Evolutionary conservation across 768 basidiomycete species (phyloP).

Genomic region (Glaciozyma martinii): DNA sequence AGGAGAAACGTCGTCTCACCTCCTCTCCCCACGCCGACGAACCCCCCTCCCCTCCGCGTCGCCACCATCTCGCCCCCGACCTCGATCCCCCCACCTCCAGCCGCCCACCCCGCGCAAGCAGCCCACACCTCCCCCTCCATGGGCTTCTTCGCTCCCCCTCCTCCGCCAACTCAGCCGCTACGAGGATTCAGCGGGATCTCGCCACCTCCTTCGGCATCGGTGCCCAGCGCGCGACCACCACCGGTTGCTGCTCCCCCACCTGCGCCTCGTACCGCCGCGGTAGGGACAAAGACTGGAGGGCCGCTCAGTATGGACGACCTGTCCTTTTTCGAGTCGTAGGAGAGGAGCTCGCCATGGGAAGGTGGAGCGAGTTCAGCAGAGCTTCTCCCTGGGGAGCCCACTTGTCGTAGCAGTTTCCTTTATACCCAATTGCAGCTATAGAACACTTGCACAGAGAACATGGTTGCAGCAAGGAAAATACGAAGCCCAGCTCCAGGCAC

Average conservation of each 20-base stretch:
- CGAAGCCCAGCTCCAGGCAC: no score
- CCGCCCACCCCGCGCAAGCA: no score
- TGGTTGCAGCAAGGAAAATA: no score
- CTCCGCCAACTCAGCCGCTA: constrained; percentile 23
- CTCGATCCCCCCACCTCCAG: not conserved
- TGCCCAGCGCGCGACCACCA: not conserved
- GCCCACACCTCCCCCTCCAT: no score
- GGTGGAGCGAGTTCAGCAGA: not conserved
- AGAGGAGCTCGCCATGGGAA: not conserved
- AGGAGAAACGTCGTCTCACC: not conserved
- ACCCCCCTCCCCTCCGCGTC: constrained; percentile 6
- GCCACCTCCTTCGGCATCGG: not conserved
- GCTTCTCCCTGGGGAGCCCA: not conserved
- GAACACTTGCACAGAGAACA: no score
- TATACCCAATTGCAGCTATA: no score
- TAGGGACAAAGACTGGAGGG: not conserved
- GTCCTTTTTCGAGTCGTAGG: constrained; percentile 21
- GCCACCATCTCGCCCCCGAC: not conserved
- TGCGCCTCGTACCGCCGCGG: not conserved
- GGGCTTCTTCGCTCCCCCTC: constrained; percentile 22
- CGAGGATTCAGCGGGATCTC: not conserved
- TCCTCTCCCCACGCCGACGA: constrained; percentile 3
- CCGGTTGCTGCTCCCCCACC: not conserved
- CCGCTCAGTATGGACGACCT: constrained; percentile 22
- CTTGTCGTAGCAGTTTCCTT: no score